Evolutionary conservation across 192 early-diverging fungal species (phyloP).

Genomic region (Entomortierella chlamydospora): DNA sequence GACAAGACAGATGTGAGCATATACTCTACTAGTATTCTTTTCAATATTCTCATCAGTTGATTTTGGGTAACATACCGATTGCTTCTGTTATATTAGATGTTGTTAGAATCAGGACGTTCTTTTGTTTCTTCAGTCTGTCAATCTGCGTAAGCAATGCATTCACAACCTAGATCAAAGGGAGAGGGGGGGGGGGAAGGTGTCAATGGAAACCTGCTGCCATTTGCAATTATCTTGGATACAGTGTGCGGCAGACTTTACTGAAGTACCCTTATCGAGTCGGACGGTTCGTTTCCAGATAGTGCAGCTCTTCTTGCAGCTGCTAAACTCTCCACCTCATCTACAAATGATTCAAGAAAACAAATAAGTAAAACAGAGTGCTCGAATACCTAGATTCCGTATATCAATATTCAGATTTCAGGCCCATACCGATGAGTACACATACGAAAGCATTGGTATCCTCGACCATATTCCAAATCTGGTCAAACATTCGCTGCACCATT

Average conservation of each 20-base stretch:
- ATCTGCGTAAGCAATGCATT: conserved; percentile 82
- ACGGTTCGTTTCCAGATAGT: conserved; percentile 72
- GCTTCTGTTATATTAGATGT: conserved; percentile 81
- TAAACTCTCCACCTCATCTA: conserved; percentile 82
- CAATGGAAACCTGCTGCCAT: background rate
- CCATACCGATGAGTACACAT: conserved; percentile 70
- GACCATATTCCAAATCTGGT: conserved; percentile 63
- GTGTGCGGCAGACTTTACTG: no score
- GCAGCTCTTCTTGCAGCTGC: conserved; percentile 73
- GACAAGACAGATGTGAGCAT: background rate
- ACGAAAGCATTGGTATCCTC: conserved; percentile 71
- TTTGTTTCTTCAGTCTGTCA: conserved; percentile 67
- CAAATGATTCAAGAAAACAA: background rate
- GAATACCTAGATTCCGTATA: no score
- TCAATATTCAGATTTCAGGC: background rate
- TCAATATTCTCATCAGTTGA: background rate
- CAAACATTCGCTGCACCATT: conserved; percentile 73
- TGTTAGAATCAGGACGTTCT: conserved; percentile 75
- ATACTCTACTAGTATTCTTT: background rate
- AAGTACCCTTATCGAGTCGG: conserved; percentile 73
- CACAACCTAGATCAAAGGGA: conserved; percentile 42
- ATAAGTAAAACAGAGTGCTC: background rate
- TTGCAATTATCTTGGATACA: background rate
- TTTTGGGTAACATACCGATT: conserved; percentile 54
- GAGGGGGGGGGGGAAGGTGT: no score